Evolutionary conservation across 2,329 filamentous ascomycete species (phyloP).

Genomic region (Alternaria brassicicola): DNA sequence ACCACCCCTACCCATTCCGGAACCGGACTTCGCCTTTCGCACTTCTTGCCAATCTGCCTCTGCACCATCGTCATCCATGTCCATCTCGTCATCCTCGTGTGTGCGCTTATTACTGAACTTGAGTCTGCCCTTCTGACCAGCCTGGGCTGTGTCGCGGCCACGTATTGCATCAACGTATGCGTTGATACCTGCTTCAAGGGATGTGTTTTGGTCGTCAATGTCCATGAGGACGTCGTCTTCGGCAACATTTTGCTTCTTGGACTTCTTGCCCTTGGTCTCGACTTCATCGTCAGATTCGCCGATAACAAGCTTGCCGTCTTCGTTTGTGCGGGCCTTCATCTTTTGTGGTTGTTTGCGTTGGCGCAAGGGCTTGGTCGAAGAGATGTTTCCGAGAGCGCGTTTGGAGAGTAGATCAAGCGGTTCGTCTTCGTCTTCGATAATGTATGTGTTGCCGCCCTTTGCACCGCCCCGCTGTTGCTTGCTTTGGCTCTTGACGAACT

Average conservation of each 20-base stretch:
- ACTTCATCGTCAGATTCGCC: constrained; percentile 57
- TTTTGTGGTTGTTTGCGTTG: constrained; percentile 58
- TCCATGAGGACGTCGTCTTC: constrained; percentile 65
- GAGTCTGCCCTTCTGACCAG: constrained; percentile 65
- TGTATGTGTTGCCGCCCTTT: constrained; percentile 71
- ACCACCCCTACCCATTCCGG: constrained; percentile 36
- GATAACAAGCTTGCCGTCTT: constrained; percentile 82
- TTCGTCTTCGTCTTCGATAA: constrained; percentile 92
- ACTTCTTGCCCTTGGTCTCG: constrained; percentile 34
- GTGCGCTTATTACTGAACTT: constrained; percentile 62
- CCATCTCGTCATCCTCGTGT: constrained; percentile 54
- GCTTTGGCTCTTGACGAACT: constrained; percentile 43
- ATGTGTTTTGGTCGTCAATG: constrained; percentile 54
- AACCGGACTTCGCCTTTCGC: constrained; percentile 47
- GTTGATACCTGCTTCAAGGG: constrained; percentile 60
- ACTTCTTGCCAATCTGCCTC: constrained; percentile 40
- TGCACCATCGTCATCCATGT: constrained; percentile 52
- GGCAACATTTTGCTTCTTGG: constrained; percentile 45
- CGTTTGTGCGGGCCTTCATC: constrained; percentile 60
- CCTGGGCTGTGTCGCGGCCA: constrained; percentile 63
- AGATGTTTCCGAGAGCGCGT: constrained; percentile 88
- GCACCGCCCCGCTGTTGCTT: constrained; percentile 43
- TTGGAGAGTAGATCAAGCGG: constrained; percentile 92
- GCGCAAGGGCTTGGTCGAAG: constrained; percentile 80
- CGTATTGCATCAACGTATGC: constrained; percentile 67